Conservation (phyloP, 2,329 filamentous ascomycete species). For the Cytospora piceae region DNA sequence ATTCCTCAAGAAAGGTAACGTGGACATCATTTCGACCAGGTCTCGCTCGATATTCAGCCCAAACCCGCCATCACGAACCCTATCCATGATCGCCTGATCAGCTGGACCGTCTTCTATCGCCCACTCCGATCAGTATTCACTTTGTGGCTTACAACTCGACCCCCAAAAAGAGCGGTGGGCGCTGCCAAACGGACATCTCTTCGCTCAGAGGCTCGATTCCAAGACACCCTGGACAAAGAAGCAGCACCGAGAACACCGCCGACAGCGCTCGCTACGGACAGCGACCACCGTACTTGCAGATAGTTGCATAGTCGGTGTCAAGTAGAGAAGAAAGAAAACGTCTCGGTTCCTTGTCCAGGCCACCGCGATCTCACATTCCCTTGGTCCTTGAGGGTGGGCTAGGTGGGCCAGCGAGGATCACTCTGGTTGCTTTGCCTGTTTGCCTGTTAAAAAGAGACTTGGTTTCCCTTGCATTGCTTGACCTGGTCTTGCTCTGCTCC, state of each 20-base stretch:
- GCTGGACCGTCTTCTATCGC: conserved; percentile 29
- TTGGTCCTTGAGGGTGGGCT: conserved; percentile 18
- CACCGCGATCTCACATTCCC: conserved; percentile 33
- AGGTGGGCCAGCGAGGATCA: conserved; percentile 39
- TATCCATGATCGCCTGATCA: conserved; percentile 25
- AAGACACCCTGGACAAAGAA: conserved; percentile 55
- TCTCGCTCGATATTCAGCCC: conserved; percentile 25
- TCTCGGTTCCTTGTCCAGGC: conserved; percentile 44
- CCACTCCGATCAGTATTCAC: conserved; percentile 44
- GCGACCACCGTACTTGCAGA: conserved; percentile 43
- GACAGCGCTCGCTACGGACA: conserved; percentile 34
- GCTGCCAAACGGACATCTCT: conserved; percentile 50
- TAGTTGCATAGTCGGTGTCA: conserved; percentile 45
- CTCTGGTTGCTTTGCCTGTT: conserved; percentile 43
- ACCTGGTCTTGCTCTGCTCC: conserved; percentile 29
- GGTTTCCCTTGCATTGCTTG: conserved; percentile 33
- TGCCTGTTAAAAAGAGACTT: conserved; percentile 44
- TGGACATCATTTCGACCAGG: conserved; percentile 22
- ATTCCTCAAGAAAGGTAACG: conserved; percentile 32
- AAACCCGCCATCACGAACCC: conserved; percentile 26
- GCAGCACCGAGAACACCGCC: conserved; percentile 47
- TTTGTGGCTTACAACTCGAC: conserved; percentile 47
- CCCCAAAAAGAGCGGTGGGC: conserved; percentile 54
- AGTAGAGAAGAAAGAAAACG: conserved; percentile 44
- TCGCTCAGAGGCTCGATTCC: conserved; percentile 50